Conservation (phyloP, 1,139 yeast species). For the Geotrichum aggregatum region DNA sequence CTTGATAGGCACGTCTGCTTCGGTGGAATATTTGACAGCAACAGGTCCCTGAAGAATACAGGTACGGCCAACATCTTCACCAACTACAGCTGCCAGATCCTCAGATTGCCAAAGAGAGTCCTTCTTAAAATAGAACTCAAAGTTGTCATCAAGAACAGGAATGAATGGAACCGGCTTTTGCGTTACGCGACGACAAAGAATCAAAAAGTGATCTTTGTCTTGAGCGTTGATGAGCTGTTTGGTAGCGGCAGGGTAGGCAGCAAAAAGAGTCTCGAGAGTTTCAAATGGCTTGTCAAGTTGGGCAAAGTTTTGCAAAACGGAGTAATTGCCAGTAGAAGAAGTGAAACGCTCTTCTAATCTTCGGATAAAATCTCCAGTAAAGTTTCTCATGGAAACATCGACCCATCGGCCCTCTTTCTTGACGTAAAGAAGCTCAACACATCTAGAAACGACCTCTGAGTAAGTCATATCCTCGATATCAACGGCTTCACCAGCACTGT, state of each 20-base stretch:
- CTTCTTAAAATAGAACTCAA: slow-evolving; percentile 94
- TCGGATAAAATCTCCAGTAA: slow-evolving; percentile 80
- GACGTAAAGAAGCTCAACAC: slow-evolving; percentile 85
- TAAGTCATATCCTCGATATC: slow-evolving; percentile 96
- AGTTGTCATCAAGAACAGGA: slow-evolving; percentile 89
- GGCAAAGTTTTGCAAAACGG: slow-evolving; percentile 69
- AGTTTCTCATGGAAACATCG: slow-evolving; percentile 78
- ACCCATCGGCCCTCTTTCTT: slow-evolving; percentile 81
- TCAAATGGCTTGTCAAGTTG: slow-evolving; percentile 65
- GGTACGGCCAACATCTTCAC: slow-evolving; percentile 93
- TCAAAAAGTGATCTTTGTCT: slow-evolving; percentile 89
- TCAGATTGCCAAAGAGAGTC: slow-evolving; percentile 99
- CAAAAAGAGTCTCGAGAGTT: slow-evolving; percentile 57
- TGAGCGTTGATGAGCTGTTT: slow-evolving; percentile 87
- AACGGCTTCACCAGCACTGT: slow-evolving; percentile 69
- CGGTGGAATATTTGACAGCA: slow-evolving; percentile 86
- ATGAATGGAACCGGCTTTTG: slow-evolving; percentile 98
- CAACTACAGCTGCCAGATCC: slow-evolving; percentile 93
- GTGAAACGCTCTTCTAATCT: slow-evolving; percentile 97
- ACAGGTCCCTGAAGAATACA: slow-evolving; percentile 98
- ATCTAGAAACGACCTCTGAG: slow-evolving; percentile 81
- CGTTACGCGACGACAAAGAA: slow-evolving; percentile 72
- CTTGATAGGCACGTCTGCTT: slow-evolving; percentile 87
- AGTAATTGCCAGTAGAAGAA: slow-evolving; percentile 43
- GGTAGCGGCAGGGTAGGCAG: slow-evolving; percentile 66